phyloP scores from a whole-genome alignment of 2,329 filamentous ascomycete genomes.

The Emergomyces pasteurianus region DNA sequence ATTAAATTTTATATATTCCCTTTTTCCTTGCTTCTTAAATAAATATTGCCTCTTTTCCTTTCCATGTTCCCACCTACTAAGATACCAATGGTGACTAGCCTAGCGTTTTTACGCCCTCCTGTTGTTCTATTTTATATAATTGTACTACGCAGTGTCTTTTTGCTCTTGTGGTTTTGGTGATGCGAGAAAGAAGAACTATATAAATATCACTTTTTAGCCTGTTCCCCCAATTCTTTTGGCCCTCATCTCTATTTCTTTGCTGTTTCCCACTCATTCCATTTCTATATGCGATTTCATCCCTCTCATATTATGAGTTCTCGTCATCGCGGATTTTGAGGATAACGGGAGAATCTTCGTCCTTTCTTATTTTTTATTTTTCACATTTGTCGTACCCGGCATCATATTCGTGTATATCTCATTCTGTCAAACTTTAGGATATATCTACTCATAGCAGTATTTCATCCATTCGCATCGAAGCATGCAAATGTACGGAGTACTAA shows the following conservation, averaged over 20 bases:
- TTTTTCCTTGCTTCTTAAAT: not conserved
- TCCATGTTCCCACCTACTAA: not conserved
- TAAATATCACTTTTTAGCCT: not conserved
- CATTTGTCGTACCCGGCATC: not conserved
- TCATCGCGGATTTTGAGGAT: too few species aligned
- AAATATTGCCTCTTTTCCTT: not conserved
- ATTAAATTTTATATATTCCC: not conserved
- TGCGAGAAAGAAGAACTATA: not conserved
- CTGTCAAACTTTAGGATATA: too few species aligned
- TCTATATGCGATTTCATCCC: not conserved
- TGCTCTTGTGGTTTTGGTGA: not conserved
- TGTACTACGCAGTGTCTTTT: not conserved
- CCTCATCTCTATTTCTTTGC: not conserved
- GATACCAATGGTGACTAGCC: not conserved
- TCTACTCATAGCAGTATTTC: too few species aligned
- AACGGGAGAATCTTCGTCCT: not conserved
- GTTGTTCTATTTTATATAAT: not conserved
- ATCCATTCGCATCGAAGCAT: too few species aligned
- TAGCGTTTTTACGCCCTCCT: not conserved
- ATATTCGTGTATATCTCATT: not conserved
- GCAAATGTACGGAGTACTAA: too few species aligned
- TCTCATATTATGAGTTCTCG: not conserved
- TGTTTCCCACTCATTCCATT: not conserved
- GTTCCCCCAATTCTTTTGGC: not conserved
- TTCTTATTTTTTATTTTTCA: not conserved